Evolutionary conservation across 2,329 filamentous ascomycete species (phyloP).

Genomic region (Fonsecaea pugnacius): DNA sequence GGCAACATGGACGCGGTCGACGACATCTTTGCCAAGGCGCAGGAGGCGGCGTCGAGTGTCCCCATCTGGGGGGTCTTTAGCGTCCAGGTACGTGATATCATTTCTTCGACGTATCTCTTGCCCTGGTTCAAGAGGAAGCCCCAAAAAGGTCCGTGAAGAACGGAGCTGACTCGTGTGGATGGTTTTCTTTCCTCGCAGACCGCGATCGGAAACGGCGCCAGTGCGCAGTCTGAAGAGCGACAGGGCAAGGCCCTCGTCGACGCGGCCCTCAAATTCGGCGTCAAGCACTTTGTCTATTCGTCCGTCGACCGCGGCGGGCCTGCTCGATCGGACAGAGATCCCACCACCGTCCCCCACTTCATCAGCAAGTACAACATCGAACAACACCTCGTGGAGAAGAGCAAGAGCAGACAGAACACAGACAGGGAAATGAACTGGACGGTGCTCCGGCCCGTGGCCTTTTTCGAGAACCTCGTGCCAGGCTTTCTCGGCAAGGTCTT

Average conservation of each 20-base stretch:
- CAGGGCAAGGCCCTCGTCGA: constrained; percentile 47
- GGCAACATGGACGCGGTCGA: constrained; percentile 32
- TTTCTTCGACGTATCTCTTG: not conserved
- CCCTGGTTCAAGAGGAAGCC: too few relatives aligned
- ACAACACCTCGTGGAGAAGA: constrained; percentile 34
- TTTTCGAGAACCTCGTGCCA: constrained; percentile 37
- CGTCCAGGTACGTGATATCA: constrained; percentile 19
- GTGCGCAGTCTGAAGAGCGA: constrained; percentile 38
- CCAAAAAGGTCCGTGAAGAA: not conserved
- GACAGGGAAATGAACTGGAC: constrained; percentile 34
- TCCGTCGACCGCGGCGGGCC: constrained; percentile 43
- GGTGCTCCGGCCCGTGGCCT: constrained; percentile 37
- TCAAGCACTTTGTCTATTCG: constrained; percentile 47
- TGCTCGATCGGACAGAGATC: constrained; percentile 27
- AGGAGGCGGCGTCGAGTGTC: constrained; percentile 10
- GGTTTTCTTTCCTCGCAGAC: not conserved
- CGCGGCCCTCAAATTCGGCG: constrained; percentile 39
- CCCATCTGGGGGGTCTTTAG: constrained; percentile 36
- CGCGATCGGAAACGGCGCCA: constrained; percentile 14
- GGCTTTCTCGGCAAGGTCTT: constrained; percentile 36
- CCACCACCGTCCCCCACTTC: constrained; percentile 40
- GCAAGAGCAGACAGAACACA: constrained; percentile 16
- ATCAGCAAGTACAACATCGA: constrained; percentile 39
- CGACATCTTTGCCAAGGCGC: constrained; percentile 24
- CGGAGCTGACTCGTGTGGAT: not conserved